Percentiles rank a stretch among this genome's conserved stretches.
Evolutionary conservation across 2,329 filamentous ascomycete species (phyloP).

Genomic region (Phialophora verrucosa): DNA sequence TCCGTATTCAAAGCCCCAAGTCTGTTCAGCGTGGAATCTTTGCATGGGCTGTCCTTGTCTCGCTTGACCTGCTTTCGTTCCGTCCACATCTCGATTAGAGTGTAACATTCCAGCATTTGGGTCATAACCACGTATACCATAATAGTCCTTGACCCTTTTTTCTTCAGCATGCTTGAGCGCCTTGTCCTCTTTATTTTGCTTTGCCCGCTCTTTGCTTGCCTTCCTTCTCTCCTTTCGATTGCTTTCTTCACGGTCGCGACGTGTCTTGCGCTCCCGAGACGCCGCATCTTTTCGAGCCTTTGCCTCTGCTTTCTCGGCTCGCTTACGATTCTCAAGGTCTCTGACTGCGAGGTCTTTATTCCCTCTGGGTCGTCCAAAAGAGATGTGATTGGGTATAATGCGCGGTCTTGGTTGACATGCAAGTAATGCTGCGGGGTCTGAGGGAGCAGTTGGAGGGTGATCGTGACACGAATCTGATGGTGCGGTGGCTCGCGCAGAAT

Average conservation of each 20-base stretch:
- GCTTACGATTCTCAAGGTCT: constrained; percentile 3
- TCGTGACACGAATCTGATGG: neutral
- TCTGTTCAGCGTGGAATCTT: constrained; percentile 16
- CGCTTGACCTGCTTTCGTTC: neutral
- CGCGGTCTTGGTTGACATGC: neutral
- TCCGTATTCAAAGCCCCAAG: constrained; percentile 28
- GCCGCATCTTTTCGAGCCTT: constrained; percentile 14
- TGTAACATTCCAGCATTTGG: constrained; percentile 33
- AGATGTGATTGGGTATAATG: constrained; percentile 1
- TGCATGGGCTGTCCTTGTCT: neutral
- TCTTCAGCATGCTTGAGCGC: constrained; percentile 36
- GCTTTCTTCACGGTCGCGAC: constrained; percentile 12
- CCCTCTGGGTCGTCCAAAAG: constrained; percentile 8
- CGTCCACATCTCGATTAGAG: constrained; percentile 8
- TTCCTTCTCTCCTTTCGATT: constrained; percentile 14
- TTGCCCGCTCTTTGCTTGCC: constrained; percentile 18
- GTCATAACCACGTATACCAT: constrained; percentile 31
- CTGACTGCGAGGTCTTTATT: constrained; percentile 5
- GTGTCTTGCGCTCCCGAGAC: constrained; percentile 12
- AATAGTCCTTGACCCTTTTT: constrained; percentile 44
- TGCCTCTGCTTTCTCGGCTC: constrained; percentile 4
- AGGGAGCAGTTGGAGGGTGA: neutral
- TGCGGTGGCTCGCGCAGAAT: neutral
- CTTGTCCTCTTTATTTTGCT: constrained; percentile 24
- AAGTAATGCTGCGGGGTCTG: neutral